phyloP scores from a whole-genome alignment of 495 filamentous ascomycete species.

The Talaromyces trachyspermus region DNA sequence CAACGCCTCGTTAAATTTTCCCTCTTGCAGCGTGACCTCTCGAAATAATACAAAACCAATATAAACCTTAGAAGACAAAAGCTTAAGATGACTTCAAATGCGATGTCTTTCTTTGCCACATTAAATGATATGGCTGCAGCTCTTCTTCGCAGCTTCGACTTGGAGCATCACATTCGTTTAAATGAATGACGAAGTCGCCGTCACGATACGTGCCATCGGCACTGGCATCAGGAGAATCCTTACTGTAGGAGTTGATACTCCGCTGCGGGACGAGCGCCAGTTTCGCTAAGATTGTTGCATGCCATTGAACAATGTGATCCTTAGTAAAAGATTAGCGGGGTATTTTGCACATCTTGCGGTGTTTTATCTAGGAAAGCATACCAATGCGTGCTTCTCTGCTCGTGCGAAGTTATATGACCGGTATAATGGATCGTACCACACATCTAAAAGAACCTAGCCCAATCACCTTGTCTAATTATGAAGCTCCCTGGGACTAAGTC shows the following conservation, averaged over 20 bases:
- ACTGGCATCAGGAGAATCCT: constrained; percentile 36
- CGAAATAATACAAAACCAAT: background rate
- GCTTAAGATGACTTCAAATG: background rate
- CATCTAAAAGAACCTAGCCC: constrained; percentile 90
- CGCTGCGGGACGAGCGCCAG: constrained; percentile 80
- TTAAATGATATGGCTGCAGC: constrained; percentile 46
- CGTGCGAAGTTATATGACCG: constrained; percentile 92
- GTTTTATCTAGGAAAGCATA: constrained; percentile 30
- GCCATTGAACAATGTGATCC: constrained; percentile 95
- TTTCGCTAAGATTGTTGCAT: constrained; percentile 91
- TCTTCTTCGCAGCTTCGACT: constrained; percentile 63
- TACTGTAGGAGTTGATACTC: constrained; percentile 67
- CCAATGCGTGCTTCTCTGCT: constrained; percentile 86
- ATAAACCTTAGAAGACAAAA: background rate
- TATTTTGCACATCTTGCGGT: background rate
- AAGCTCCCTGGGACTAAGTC: constrained; percentile 74
- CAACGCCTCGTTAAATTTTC: too few species aligned
- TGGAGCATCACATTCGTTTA: constrained; percentile 58
- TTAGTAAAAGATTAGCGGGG: constrained; percentile 21
- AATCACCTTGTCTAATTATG: constrained; percentile 75
- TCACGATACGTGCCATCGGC: constrained; percentile 49
- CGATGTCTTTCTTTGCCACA: constrained; percentile 30
- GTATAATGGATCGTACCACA: constrained; percentile 94
- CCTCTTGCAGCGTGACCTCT: too few species aligned
- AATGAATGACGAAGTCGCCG: constrained; percentile 79